Percentiles rank a stretch among this genome's conserved stretches.
These are phyloP conservation scores for Magnaporthiopsis incrustans DNA, from an alignment of 2,329 filamentous ascomycete genomes.

Conservation along the genomic window DNA sequence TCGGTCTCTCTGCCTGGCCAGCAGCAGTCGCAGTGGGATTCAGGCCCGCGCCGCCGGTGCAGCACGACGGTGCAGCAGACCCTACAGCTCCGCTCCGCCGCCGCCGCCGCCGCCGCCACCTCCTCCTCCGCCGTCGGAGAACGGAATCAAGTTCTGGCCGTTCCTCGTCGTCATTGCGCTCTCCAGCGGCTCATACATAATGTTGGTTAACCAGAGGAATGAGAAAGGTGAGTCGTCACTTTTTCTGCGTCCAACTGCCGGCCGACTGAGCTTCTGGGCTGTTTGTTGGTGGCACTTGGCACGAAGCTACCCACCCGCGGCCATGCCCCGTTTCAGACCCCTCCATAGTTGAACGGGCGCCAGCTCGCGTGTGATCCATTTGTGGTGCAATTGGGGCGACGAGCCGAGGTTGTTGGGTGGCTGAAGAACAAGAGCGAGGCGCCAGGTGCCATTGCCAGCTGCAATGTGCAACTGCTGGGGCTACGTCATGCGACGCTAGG, in stretches of 20 bases:
- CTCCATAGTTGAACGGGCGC: neutral
- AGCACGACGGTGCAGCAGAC: neutral
- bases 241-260: no score
- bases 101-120: conserved; percentile 13
- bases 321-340: neutral
- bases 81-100: conserved; percentile 18
- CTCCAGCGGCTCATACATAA: conserved; percentile 40
- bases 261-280: neutral
- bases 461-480: neutral
- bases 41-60: neutral
- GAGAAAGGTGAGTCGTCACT: conserved; percentile 27
- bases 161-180: conserved; percentile 42
- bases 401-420: neutral
- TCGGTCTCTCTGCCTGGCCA: neutral
- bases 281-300: neutral
- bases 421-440: neutral
- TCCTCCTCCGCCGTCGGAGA: conserved; percentile 9
- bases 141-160: conserved; percentile 47
- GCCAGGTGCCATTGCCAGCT: neutral
- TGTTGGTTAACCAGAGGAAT: conserved; percentile 40
- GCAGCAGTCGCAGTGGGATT: neutral
- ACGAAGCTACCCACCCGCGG: neutral
- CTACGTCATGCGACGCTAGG: neutral
- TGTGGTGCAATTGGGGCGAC: neutral
- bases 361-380: neutral